Evolutionary conservation across 805 yeast genomes (phyloP).

Genomic region (Starmerella apicola): DNA sequence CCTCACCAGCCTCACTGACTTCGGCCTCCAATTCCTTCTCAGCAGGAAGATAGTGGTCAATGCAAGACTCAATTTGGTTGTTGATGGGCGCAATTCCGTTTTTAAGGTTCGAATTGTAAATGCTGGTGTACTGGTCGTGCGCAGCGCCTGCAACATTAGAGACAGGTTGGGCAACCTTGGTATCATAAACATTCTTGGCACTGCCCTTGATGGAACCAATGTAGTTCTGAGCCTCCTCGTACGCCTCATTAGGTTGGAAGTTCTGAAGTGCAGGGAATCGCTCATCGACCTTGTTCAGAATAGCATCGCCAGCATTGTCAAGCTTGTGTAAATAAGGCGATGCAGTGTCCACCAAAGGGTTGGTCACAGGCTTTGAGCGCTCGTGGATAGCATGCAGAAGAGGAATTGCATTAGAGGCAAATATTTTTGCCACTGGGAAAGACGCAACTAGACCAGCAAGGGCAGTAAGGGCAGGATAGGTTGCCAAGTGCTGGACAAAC

Average conservation of each 20-base stretch:
- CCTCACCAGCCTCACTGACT: neutral
- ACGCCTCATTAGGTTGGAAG: constrained; percentile 41
- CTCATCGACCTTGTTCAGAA: constrained; percentile 47
- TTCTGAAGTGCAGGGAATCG: constrained; percentile 49
- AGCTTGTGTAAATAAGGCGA: constrained; percentile 36
- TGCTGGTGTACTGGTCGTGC: constrained; percentile 37
- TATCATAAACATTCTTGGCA: constrained; percentile 26
- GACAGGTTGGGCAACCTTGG: constrained; percentile 40
- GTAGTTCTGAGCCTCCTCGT: constrained; percentile 32
- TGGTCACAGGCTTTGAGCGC: constrained; percentile 23
- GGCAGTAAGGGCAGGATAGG: constrained; percentile 46
- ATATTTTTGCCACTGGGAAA: constrained; percentile 44
- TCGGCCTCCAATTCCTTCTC: neutral
- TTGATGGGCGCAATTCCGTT: constrained; percentile 54
- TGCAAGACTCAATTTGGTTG: constrained; percentile 36
- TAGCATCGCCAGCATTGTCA: constrained; percentile 43
- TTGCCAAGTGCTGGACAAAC: constrained; percentile 40
- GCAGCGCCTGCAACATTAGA: constrained; percentile 34
- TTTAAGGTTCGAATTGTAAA: constrained; percentile 47
- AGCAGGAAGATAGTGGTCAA: constrained; percentile 38
- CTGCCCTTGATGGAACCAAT: constrained; percentile 28
- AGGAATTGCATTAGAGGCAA: constrained; percentile 51
- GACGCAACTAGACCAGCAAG: constrained; percentile 46
- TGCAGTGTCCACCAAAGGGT: constrained; percentile 30
- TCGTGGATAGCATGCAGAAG: constrained; percentile 34